Evolutionary conservation across 2,329 filamentous ascomycete genomes (phyloP).

Genomic region (Curvularia eragrostidis): DNA sequence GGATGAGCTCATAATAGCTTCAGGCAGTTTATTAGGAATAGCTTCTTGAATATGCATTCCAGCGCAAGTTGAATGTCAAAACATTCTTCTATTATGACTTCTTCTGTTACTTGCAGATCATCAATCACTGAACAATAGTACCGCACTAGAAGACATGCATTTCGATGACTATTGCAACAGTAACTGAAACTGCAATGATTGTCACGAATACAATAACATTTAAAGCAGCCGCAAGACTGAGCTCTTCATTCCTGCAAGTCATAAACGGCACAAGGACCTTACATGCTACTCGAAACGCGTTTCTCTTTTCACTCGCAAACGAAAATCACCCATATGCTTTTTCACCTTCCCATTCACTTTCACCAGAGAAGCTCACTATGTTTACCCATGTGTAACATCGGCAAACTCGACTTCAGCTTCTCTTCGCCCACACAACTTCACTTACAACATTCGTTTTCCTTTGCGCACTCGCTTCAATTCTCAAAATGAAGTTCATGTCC

Average conservation of each 20-base stretch:
- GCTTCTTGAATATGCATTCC: background rate
- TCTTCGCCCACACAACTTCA: background rate
- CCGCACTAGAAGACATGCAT: background rate
- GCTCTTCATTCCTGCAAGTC: too few species aligned
- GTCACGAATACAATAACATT: background rate
- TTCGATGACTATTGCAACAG: background rate
- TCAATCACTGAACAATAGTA: background rate
- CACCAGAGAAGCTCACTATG: too few species aligned
- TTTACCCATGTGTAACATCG: background rate
- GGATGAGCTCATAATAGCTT: background rate
- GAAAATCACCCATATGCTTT: background rate
- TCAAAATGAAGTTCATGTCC: background rate
- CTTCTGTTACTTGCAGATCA: background rate
- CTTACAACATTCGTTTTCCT: too few species aligned
- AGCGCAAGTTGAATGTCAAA: too few species aligned
- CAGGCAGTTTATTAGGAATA: background rate
- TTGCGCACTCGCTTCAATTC: too few species aligned
- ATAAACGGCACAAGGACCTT: too few species aligned
- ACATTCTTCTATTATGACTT: background rate
- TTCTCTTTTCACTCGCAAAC: background rate
- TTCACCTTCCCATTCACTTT: background rate
- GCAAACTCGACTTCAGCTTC: background rate
- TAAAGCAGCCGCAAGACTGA: background rate
- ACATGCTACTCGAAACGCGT: background rate
- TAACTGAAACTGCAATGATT: background rate